Evolutionary conservation across 495 filamentous ascomycete genomes (phyloP).

Genomic region (Aspergillus nanangensis): DNA sequence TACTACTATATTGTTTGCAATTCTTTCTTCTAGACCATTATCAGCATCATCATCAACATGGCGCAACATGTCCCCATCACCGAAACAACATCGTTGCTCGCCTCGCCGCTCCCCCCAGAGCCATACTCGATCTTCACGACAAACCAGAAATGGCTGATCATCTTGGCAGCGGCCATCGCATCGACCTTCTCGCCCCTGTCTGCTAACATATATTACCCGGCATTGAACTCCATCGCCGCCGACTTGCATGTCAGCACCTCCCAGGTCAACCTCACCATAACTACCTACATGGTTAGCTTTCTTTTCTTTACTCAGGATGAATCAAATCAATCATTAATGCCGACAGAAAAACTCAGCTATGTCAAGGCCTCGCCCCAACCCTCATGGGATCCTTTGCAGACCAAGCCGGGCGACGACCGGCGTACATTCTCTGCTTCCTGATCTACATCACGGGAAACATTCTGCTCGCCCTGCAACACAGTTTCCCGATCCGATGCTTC

Average conservation of each 20-base stretch:
- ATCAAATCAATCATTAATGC: too few relatives aligned
- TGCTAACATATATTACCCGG: constrained; percentile 43
- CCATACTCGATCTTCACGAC: too few relatives aligned
- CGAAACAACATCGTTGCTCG: too few relatives aligned
- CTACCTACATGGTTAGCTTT: constrained; percentile 39
- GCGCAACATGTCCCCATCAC: too few relatives aligned
- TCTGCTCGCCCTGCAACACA: constrained; percentile 35
- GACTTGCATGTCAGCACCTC: constrained; percentile 28
- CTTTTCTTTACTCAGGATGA: too few relatives aligned
- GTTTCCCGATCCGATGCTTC: constrained; percentile 30
- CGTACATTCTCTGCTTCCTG: constrained; percentile 33
- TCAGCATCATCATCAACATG: too few relatives aligned
- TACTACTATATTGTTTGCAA: too few relatives aligned
- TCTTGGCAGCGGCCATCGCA: constrained; percentile 9
- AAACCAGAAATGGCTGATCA: too few relatives aligned
- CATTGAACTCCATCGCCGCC: constrained; percentile 28
- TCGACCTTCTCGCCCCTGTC: constrained; percentile 36
- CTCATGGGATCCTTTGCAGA: constrained; percentile 37
- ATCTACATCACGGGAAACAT: constrained; percentile 36
- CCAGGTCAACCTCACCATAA: constrained; percentile 42
- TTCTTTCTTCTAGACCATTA: too few relatives aligned
- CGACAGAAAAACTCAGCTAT: too few relatives aligned
- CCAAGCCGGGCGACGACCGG: constrained; percentile 33
- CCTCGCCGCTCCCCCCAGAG: too few relatives aligned
- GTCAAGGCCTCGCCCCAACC: constrained; percentile 43